Evolutionary conservation across 441 rosid genomes (phyloP), one percentile per base, ranked within the genome.

Genomic region (Erodium texanum): DNA sequence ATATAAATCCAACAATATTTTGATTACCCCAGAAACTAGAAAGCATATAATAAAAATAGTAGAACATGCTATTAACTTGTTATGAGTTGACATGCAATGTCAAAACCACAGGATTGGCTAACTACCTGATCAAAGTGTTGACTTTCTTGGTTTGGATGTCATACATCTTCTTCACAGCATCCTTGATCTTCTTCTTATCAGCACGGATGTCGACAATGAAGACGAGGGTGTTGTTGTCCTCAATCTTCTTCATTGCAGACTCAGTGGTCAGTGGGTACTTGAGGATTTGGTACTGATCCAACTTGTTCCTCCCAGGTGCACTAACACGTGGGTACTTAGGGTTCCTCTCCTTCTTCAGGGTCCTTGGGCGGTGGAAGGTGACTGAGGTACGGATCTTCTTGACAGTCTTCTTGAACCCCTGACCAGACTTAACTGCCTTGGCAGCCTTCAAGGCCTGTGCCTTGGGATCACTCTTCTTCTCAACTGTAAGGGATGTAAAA

Each of bases 61-160:
- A 4, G 1, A 48, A 27, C 29, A 27, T 1, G 4, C 29, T 27
- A 27, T 4, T 1, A 27, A 27, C 29, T 27, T 27, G 29, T 29
- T 29, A 29, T 3, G 34, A 29, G 34, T 29, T 29, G 6, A 0
- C 34, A 29, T 29, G 34, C 34, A 29, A 29, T 29, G 0, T 29
- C 34, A 29, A 29, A 29, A 7, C 34, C 1, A 29, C 1, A 29
- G 3, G 34, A 5, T 29, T 29, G 34, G 34, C 2, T 15, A 10
- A 0, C 27, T 75, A 91, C 97, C 99, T 94, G 82, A 94, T 84
- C 80, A 94, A 84, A 64, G 99, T 94, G 75, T 94, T 94, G 22
- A 89, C 99, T 78, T 89, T 94, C 96, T 86, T 89, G 41, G 97
- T 80, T 75, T 89, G 94, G 66, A 94, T 92, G 66, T 92, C 98